Evolutionary conservation across 2,329 filamentous ascomycete species (phyloP).

Genomic region (Trichoderma sp.): DNA sequence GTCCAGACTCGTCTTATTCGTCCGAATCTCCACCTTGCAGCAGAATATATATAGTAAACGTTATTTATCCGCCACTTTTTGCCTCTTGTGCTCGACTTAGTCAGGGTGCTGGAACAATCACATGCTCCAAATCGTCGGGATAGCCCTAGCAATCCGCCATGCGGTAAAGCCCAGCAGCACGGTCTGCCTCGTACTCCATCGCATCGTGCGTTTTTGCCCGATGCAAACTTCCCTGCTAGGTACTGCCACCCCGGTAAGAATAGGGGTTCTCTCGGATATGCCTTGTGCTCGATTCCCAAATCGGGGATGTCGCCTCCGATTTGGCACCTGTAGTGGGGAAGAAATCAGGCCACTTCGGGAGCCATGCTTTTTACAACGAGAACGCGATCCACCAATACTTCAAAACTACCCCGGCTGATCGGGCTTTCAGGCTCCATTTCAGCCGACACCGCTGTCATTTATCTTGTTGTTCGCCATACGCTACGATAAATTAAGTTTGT

Average conservation of each 20-base stretch:
- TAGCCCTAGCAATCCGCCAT: not conserved
- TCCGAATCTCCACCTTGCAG: not conserved
- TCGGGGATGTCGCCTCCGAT: conserved; percentile 3
- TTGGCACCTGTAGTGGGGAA: conserved; percentile 1
- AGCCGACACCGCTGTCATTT: conserved; percentile 9
- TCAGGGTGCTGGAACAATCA: not conserved
- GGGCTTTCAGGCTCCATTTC: conserved; percentile 14
- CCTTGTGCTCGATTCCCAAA: conserved; percentile 1
- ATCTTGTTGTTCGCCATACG: not conserved
- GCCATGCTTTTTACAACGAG: not conserved
- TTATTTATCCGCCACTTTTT: not conserved
- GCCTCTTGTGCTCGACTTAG: not conserved
- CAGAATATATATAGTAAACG: not conserved
- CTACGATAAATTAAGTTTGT: not conserved
- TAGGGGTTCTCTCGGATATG: not conserved
- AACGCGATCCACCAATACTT: not conserved
- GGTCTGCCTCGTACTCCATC: not conserved
- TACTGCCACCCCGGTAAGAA: not conserved
- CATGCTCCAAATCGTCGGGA: not conserved
- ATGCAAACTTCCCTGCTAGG: not conserved
- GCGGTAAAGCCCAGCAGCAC: not conserved
- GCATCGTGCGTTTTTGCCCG: not conserved
- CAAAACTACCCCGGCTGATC: not conserved
- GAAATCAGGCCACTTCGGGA: conserved; percentile 19
- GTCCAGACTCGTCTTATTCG: not conserved